These are phyloP conservation scores for Alternaria viburni DNA, from an alignment of 2,329 filamentous ascomycete genomes.

Conservation along the genomic window DNA sequence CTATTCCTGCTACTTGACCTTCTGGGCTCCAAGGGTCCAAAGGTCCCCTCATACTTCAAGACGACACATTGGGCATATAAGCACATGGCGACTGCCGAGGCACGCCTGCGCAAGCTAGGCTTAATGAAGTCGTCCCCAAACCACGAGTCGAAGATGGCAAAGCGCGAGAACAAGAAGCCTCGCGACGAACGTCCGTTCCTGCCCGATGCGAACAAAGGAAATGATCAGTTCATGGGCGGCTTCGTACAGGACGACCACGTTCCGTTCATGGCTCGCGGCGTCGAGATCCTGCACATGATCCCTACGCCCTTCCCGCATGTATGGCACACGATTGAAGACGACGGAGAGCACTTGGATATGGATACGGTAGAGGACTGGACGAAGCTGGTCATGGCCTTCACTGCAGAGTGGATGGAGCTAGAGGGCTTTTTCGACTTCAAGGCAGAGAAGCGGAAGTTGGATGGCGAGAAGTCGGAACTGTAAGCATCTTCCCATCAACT, in stretches of 20 bases:
- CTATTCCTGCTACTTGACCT: slow-evolving; percentile 91
- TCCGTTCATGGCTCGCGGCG: slow-evolving; percentile 86
- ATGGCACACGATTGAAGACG: slow-evolving; percentile 87
- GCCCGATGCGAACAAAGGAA: slow-evolving; percentile 58
- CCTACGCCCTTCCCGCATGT: slow-evolving; percentile 80
- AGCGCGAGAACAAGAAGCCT: slow-evolving; percentile 36
- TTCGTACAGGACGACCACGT: slow-evolving; percentile 87
- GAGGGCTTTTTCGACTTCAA: slow-evolving; percentile 44
- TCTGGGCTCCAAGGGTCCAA: slow-evolving; percentile 72
- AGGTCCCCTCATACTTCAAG: slow-evolving; percentile 84
- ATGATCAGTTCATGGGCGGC: slow-evolving; percentile 59
- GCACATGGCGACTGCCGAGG: slow-evolving; percentile 75
- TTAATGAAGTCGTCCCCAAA: slow-evolving; percentile 69
- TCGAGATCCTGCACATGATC: slow-evolving; percentile 92
- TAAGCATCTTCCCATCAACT: slow-evolving; percentile 35
- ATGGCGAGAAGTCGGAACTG: slow-evolving; percentile 43
- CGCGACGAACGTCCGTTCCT: slow-evolving; percentile 63
- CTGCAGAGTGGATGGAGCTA: slow-evolving; percentile 88
- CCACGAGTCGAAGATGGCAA: slow-evolving; percentile 51
- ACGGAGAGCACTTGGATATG: slow-evolving; percentile 83
- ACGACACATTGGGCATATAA: slow-evolving; percentile 95
- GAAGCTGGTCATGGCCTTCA: slow-evolving; percentile 81
- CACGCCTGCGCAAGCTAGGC: slow-evolving; percentile 71
- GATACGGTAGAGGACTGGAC: slow-evolving; percentile 88
- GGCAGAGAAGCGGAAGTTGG: slow-evolving; percentile 19